Conservation (phyloP, 140 eudicot genomes). For the Stevia rebaudiana region DNA sequence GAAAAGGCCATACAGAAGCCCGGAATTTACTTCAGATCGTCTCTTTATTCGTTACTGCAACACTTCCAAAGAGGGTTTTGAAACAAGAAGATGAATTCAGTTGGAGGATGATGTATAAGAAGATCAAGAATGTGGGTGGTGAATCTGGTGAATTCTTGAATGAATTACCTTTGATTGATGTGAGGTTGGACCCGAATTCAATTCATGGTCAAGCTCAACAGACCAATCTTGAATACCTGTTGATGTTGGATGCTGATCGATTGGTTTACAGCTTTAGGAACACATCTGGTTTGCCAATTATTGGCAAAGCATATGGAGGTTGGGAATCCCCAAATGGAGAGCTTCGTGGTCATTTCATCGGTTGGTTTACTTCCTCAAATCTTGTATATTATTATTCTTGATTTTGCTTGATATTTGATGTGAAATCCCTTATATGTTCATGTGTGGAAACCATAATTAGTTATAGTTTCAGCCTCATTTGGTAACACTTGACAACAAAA, state of each 20-base stretch:
- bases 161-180: constrained; percentile 53
- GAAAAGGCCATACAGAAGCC: too few relatives aligned
- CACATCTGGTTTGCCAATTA: constrained; percentile 59
- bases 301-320: constrained; percentile 68
- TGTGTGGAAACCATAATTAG: too few relatives aligned
- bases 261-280: constrained; percentile 78
- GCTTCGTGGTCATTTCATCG: constrained; percentile 95
- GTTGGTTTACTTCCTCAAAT: constrained; percentile 24
- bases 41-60: too few relatives aligned
- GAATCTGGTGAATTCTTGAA: constrained; percentile 35
- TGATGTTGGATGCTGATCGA: constrained; percentile 67
- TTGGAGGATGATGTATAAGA: constrained; percentile 61
- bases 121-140: constrained; percentile 36
- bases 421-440: too few relatives aligned
- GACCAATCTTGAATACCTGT: constrained; percentile 72
- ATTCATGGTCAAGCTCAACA: constrained; percentile 71
- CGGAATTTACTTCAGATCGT: too few relatives aligned
- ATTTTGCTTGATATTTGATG: too few relatives aligned
- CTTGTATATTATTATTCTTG: too few relatives aligned
- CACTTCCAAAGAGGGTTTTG: too few relatives aligned
- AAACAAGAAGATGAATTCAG: constrained; percentile 47
- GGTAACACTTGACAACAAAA: too few relatives aligned
- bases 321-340: constrained; percentile 69
- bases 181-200: constrained; percentile 58
- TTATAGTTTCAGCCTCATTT: too few relatives aligned